Conservation (phyloP, 2,329 filamentous ascomycete genomes). For the Aspergillus pseudotamarii region DNA sequence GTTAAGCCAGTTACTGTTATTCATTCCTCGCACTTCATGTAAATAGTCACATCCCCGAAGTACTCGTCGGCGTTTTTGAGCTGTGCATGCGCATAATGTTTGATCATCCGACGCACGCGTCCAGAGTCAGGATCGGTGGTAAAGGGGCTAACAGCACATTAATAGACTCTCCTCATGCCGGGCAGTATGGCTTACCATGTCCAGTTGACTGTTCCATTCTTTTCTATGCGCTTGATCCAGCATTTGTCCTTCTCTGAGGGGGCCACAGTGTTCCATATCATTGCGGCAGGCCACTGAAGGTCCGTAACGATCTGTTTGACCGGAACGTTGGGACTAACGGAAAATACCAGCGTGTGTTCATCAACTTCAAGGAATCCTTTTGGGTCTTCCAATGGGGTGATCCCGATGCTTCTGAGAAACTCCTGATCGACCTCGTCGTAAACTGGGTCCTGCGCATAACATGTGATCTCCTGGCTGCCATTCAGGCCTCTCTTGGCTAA, state of each 20-base stretch:
- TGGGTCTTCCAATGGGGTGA: conserved; percentile 30
- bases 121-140: conserved; percentile 27
- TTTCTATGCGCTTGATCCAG: conserved; percentile 18
- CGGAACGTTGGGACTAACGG: conserved; percentile 35
- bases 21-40: conserved; percentile 13
- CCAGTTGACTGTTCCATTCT: conserved; percentile 22
- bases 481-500: conserved; percentile 14
- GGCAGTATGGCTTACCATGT: conserved; percentile 14
- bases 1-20: background rate
- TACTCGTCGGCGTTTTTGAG: conserved; percentile 22
- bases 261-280: conserved; percentile 30
- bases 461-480: conserved; percentile 15
- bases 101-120: conserved; percentile 25
- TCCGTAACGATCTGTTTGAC: conserved; percentile 45
- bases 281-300: conserved; percentile 37
- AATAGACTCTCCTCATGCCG: background rate
- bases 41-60: conserved; percentile 25
- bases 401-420: conserved; percentile 21
- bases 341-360: conserved; percentile 42
- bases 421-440: conserved; percentile 24
- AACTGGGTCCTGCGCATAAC: conserved; percentile 32
- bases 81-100: conserved; percentile 18
- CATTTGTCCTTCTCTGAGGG: conserved; percentile 9
- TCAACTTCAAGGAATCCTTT: conserved; percentile 43
- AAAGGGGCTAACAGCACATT: conserved; percentile 13